A percentile compares a stretch with the other conserved stretches of the same genome.
These are phyloP conservation scores for Chondrostereum purpureum DNA, from an alignment of 1,284 basidiomycete genomes.

Conservation along the genomic window DNA sequence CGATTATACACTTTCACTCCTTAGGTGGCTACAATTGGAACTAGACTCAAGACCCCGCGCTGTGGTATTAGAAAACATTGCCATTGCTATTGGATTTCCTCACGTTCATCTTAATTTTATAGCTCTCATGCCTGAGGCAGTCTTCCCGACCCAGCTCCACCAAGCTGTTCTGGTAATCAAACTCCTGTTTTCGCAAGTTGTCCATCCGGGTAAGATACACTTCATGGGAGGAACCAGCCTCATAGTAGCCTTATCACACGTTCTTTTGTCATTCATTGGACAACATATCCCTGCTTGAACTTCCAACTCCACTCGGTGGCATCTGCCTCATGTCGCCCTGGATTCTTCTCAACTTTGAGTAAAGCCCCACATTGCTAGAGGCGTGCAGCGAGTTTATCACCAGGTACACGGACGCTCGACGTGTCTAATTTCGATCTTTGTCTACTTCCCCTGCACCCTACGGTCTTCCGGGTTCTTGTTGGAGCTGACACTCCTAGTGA, in stretches of 20 bases:
- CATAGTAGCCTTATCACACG: conserved; percentile 33
- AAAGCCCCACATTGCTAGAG: conserved; percentile 1
- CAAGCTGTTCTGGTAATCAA: conserved; percentile 27
- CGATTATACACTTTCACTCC: conserved; percentile 7
- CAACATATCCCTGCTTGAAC: conserved; percentile 5
- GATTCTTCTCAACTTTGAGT: conserved; percentile 2
- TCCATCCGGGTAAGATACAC: too few species aligned
- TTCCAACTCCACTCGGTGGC: conserved; percentile 19
- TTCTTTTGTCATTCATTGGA: conserved; percentile 21
- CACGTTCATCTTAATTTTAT: background rate
- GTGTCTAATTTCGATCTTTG: too few species aligned
- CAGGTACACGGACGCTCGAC: conserved; percentile 11
- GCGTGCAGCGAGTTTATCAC: conserved; percentile 7
- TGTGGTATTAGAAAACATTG: conserved; percentile 13
- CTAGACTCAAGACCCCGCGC: conserved; percentile 13
- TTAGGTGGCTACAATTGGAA: conserved; percentile 12
- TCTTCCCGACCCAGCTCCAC: conserved; percentile 31
- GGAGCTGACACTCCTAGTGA: background rate
- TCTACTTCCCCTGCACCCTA: conserved; percentile 18
- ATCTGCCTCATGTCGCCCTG: conserved; percentile 16
- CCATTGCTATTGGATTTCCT: background rate
- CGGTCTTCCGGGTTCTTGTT: conserved; percentile 15
- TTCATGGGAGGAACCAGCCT: conserved; percentile 38
- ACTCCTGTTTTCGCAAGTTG: conserved; percentile 26
- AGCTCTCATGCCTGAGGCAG: conserved; percentile 18